Conservation (phyloP, 164 flowering plant genomes). For the Liriodendron chinense region DNA sequence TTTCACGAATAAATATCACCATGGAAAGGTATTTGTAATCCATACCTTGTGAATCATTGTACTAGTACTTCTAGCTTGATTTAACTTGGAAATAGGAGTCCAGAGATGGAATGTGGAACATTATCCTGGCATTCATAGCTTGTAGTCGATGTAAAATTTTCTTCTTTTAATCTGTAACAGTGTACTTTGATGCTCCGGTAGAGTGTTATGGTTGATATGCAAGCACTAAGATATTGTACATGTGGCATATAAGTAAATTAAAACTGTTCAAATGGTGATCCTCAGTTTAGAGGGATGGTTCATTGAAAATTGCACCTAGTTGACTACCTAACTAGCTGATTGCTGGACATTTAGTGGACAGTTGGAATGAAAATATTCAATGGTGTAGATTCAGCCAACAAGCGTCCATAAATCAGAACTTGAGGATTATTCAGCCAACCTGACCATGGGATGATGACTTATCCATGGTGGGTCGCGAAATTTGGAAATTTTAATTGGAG, state of each 20-base stretch:
- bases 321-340: no score
- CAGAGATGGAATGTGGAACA: slow-evolving; percentile 7
- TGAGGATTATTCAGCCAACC: no score
- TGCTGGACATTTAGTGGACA: no score
- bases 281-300: not conserved
- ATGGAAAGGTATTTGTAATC: not conserved
- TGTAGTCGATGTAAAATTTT: not conserved
- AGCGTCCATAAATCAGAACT: no score
- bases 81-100: slow-evolving; percentile 1
- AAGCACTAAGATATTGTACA: not conserved
- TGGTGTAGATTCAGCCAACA: no score
- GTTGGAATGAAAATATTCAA: no score
- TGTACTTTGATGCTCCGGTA: not conserved
- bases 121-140: not conserved
- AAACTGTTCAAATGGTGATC: not conserved
- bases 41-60: not conserved
- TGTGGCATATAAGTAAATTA: not conserved
- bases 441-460: no score
- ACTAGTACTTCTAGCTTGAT: not conserved
- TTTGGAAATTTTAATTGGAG: no score
- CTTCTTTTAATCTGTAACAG: not conserved
- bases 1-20: not conserved
- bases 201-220: no score
- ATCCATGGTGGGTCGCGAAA: no score
- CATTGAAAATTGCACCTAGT: no score